Conservation (phyloP, 768 basidiomycete genomes). For the Mycena belliarum region DNA sequence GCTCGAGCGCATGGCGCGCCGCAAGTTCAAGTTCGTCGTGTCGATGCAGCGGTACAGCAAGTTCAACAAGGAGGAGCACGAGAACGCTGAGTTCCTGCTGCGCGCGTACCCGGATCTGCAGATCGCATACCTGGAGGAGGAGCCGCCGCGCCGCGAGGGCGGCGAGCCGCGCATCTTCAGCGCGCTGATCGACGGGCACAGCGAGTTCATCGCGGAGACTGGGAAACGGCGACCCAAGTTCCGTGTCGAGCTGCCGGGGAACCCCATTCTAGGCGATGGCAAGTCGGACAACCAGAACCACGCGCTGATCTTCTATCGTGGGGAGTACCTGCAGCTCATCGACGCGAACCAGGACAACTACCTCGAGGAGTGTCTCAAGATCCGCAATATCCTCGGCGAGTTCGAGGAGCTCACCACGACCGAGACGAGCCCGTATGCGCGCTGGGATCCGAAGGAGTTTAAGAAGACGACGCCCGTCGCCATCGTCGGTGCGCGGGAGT, state of each 20-base stretch:
- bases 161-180: constrained; percentile 96
- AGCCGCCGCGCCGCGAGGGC: constrained; percentile 90
- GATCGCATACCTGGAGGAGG: constrained; percentile 98
- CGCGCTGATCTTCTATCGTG: constrained; percentile 98
- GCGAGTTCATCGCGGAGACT: constrained; percentile 89
- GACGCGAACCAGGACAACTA: constrained; percentile 99
- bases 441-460: constrained; percentile 89
- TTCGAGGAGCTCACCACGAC: constrained; percentile 91
- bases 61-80: constrained; percentile 99
- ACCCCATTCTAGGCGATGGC: constrained; percentile 98
- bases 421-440: constrained; percentile 88
- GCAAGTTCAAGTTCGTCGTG: constrained; percentile 99
- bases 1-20: constrained; percentile 93
- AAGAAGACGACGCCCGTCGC: constrained; percentile 86
- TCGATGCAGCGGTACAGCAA: constrained; percentile 99
- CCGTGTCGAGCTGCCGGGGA: constrained; percentile 96
- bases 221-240: constrained; percentile 94
- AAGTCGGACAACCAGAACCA: constrained; percentile 99
- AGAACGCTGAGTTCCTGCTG: constrained; percentile 96
- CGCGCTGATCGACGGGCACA: constrained; percentile 95
- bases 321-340: constrained; percentile 98
- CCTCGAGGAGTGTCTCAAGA: constrained; percentile 98
- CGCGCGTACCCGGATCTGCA: constrained; percentile 98
- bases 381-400: constrained; percentile 93
- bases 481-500: constrained; percentile 99